Percentiles rank a stretch among this genome's conserved stretches.
These are phyloP conservation scores for Lasiosphaeria miniovina DNA, from an alignment of 495 filamentous ascomycete species.

Conservation along the genomic window DNA sequence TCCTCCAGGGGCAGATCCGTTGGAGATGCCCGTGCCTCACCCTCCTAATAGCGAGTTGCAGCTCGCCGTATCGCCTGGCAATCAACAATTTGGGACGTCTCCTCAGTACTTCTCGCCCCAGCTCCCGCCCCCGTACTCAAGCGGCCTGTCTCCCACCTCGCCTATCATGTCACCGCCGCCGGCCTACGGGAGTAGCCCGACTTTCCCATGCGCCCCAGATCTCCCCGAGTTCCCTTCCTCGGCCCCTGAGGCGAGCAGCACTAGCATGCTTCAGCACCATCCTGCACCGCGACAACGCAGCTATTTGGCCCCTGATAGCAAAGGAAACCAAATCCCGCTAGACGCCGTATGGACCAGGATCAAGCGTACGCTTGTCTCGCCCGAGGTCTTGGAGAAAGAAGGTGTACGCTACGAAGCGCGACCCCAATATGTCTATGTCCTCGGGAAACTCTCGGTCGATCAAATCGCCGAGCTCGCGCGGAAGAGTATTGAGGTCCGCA, in stretches of 20 bases:
- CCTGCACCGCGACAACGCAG: constrained; percentile 17
- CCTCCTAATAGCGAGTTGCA: constrained; percentile 12
- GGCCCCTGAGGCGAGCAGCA: constrained; percentile 14
- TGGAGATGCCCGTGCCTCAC: constrained; percentile 20
- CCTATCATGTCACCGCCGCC: constrained; percentile 21
- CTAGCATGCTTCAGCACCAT: constrained; percentile 5
- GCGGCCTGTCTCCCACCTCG: constrained; percentile 14
- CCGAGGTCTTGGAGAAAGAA: constrained; percentile 61
- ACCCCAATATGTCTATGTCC: constrained; percentile 63
- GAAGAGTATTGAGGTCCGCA: constrained; percentile 55
- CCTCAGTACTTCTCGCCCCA: constrained; percentile 35
- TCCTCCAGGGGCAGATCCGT: constrained; percentile 19
- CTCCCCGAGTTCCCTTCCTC: constrained; percentile 10
- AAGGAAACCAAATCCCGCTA: constrained; percentile 58
- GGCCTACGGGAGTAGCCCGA: constrained; percentile 26
- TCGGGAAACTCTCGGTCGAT: constrained; percentile 58
- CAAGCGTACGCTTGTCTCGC: constrained; percentile 60
- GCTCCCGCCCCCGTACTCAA: constrained; percentile 28
- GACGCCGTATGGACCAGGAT: constrained; percentile 73
- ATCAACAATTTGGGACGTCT: constrained; percentile 17
- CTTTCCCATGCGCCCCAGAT: constrained; percentile 15
- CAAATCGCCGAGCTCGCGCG: constrained; percentile 59
- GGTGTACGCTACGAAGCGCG: constrained; percentile 68
- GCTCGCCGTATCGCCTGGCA: constrained; percentile 11
- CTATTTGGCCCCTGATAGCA: constrained; percentile 47